Evolutionary conservation across 2,329 filamentous ascomycete species (phyloP).

Genomic region (Truncatella angustata): DNA sequence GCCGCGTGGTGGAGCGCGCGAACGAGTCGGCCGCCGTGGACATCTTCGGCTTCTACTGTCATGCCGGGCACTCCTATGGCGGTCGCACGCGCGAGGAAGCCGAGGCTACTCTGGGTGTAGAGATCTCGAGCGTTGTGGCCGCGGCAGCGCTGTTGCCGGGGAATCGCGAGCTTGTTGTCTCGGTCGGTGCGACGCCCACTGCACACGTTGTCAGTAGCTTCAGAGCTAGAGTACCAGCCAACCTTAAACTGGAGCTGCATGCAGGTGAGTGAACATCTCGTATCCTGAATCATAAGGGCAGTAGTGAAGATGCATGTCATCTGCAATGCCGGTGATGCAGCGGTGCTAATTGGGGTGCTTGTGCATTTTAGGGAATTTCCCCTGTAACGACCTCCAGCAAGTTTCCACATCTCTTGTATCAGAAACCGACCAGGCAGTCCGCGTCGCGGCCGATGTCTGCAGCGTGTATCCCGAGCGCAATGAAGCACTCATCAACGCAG

Average conservation of each 20-base stretch:
- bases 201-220: conserved; percentile 2
- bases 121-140: background rate
- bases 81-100: background rate
- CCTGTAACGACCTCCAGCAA: conserved; percentile 5
- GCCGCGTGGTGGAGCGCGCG: background rate
- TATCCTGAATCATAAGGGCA: no score
- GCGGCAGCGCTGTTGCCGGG: background rate
- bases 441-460: conserved; percentile 3
- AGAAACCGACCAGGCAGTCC: background rate
- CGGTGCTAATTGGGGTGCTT: no score
- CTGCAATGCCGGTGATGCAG: no score
- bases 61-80: conserved; percentile 6
- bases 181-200: conserved; percentile 3
- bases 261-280: background rate
- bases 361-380: conserved; percentile 9
- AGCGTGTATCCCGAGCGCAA: conserved; percentile 6
- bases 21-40: background rate
- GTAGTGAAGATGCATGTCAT: no score
- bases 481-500: conserved; percentile 4
- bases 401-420: background rate
- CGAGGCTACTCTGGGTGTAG: background rate
- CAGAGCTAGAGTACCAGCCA: background rate
- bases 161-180: background rate
- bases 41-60: conserved; percentile 6
- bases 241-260: conserved; percentile 7